Percentiles rank a stretch among this genome's conserved stretches.
Conservation (phyloP, 179 eudicot species). For the Spinacia oleracea region DNA sequence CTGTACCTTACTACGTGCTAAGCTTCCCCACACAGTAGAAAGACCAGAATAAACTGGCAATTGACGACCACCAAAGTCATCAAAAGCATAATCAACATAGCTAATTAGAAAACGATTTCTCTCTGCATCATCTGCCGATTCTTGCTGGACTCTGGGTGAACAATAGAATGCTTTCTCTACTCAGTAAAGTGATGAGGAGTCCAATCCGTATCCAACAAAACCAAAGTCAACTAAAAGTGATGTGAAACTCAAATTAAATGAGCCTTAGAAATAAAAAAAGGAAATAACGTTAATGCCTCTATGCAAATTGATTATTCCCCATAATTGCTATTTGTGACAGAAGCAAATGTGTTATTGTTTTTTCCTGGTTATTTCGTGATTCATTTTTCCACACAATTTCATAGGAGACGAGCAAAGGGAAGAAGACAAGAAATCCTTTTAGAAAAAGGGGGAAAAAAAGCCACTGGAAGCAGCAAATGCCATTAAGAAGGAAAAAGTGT, state of each 20-base stretch:
- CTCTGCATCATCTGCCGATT: slow-evolving; percentile 98
- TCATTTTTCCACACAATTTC: not conserved
- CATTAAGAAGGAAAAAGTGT: too few species aligned
- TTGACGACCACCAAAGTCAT: slow-evolving; percentile 98
- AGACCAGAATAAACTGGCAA: slow-evolving; percentile 98
- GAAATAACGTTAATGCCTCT: not conserved
- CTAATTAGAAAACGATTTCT: slow-evolving; percentile 87
- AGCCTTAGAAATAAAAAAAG: not conserved
- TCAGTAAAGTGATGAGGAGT: not conserved
- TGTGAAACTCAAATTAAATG: not conserved
- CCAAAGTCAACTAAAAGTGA: not conserved
- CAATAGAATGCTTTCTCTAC: not conserved
- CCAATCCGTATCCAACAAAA: slow-evolving; percentile 11
- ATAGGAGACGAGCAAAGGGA: not conserved
- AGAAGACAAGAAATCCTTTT: not conserved
- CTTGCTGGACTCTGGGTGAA: slow-evolving; percentile 93
- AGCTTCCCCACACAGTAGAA: slow-evolving; percentile 99
- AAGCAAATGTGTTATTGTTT: not conserved
- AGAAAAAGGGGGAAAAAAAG: not conserved
- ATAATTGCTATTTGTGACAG: not conserved
- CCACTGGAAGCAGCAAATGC: not conserved
- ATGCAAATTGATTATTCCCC: not conserved
- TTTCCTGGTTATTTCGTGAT: too few species aligned
- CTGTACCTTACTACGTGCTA: slow-evolving; percentile 98
- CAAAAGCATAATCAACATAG: slow-evolving; percentile 95